phyloP scores from a whole-genome alignment of 2,329 filamentous ascomycete genomes.

The Clonostachys chloroleuca region DNA sequence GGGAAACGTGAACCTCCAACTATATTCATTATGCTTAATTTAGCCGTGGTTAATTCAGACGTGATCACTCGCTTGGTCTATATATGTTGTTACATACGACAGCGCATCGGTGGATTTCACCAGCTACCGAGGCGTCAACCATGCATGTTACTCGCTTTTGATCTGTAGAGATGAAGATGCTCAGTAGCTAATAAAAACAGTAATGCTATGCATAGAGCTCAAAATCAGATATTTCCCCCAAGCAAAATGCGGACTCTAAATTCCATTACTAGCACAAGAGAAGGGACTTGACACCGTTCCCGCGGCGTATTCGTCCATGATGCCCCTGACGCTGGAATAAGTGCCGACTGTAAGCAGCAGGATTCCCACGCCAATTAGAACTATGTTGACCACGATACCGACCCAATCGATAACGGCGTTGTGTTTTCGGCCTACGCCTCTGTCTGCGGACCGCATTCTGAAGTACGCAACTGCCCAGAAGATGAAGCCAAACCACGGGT shows the following conservation, averaged over 20 bases:
- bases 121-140: too few relatives aligned
- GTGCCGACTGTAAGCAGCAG: constrained; percentile 80
- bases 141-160: too few relatives aligned
- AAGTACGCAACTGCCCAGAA: constrained; percentile 86
- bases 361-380: constrained; percentile 71
- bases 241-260: constrained; percentile 25
- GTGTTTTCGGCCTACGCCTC: constrained; percentile 44
- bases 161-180: too few relatives aligned
- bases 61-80: too few relatives aligned
- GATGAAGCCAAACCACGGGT: constrained; percentile 93
- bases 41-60: too few relatives aligned
- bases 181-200: too few relatives aligned
- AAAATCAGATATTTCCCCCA: too few relatives aligned
- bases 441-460: constrained; percentile 65
- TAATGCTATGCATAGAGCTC: too few relatives aligned
- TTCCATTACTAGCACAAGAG: constrained; percentile 64
- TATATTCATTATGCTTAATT: too few relatives aligned
- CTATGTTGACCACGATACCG: constrained; percentile 62
- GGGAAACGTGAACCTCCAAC: too few relatives aligned
- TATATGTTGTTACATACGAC: too few relatives aligned
- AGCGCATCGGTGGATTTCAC: too few relatives aligned
- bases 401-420: constrained; percentile 43
- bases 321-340: constrained; percentile 71
- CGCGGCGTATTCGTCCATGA: constrained; percentile 65
- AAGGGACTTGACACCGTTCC: constrained; percentile 69